Evolutionary conservation across 371 early-diverging fungal species (phyloP).

Genomic region (Mucor irregularis): DNA sequence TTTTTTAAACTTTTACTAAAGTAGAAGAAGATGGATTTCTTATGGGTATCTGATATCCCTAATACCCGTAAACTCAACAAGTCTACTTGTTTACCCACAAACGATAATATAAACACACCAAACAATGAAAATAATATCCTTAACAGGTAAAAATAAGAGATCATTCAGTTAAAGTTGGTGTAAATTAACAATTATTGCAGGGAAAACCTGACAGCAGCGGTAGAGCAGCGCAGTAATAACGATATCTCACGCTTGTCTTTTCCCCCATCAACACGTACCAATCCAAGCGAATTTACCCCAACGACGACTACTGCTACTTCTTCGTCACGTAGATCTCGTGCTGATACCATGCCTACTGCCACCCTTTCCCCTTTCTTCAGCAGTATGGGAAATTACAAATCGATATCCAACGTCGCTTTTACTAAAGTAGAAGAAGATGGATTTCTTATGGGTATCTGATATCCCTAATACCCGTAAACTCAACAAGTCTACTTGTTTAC

Average conservation of each 20-base stretch:
- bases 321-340: constrained; percentile 32
- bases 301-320: too few relatives aligned
- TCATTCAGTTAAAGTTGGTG: too few relatives aligned
- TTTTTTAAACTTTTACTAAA: background rate
- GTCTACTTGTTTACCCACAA: constrained; percentile 8
- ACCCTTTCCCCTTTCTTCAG: constrained; percentile 11
- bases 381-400: background rate
- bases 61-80: constrained; percentile 14
- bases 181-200: too few relatives aligned
- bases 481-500: constrained; percentile 5
- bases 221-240: too few relatives aligned
- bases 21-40: constrained; percentile 17
- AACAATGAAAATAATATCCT: background rate
- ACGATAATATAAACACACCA: background rate
- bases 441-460: constrained; percentile 25
- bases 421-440: constrained; percentile 11
- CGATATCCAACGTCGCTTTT: background rate
- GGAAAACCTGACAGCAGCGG: too few relatives aligned
- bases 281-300: background rate
- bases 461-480: constrained; percentile 24
- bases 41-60: constrained; percentile 29
- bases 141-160: background rate
- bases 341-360: constrained; percentile 29
- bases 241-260: constrained; percentile 5
- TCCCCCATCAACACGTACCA: background rate